Evolutionary conservation across 768 basidiomycete genomes (phyloP), one percentile per base, ranked within the genome.

Genomic region (Russula virescens): DNA sequence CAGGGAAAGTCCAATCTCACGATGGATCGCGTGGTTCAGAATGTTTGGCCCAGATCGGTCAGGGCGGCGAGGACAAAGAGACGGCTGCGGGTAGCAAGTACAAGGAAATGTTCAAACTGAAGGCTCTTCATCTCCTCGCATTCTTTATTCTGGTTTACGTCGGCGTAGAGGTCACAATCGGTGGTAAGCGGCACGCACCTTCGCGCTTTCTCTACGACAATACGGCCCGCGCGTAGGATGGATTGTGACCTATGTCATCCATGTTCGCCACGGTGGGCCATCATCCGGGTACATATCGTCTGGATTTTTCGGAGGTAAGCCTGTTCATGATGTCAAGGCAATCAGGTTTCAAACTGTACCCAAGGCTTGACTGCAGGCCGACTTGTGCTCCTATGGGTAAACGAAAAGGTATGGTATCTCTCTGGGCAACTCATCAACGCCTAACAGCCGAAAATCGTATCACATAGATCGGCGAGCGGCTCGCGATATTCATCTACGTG

Each of bases 1-100:
- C 14, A n/a, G 18, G 21, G 18, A 10, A 31, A 19, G 26, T 23
- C 43, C 25, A 11, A 65, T 34, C 23, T 66, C 23, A 52, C 49
- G 14, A 46, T 21, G 25, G 53, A 7, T 43, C 13, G 25, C 51
- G 1, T 51, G 1, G 19, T 59, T 65, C 42, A 88, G 87, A 83
- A 59, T 84, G 81, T 66, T 74, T 86, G 19, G 63, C 69, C 1
- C 71, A 81, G 64, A 82, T 83, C 14, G 87, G 86, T 9, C 80
- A 85, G 64, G 68, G 72, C 0, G 66, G 75, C 1, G 72, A 69
- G 0, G 79, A 81, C 63, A 73, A 69, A 26, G 72, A 68, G 10
- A 70, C 71, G 31, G 75, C 69, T 50, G 77, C 75, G 54, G 73
- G 73, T 18, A 80, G 74, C 70, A 75, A 75, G 46, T 81, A 79